Evolutionary conservation across 2,329 filamentous ascomycete species (phyloP).

Genomic region (Neurospora sp.): DNA sequence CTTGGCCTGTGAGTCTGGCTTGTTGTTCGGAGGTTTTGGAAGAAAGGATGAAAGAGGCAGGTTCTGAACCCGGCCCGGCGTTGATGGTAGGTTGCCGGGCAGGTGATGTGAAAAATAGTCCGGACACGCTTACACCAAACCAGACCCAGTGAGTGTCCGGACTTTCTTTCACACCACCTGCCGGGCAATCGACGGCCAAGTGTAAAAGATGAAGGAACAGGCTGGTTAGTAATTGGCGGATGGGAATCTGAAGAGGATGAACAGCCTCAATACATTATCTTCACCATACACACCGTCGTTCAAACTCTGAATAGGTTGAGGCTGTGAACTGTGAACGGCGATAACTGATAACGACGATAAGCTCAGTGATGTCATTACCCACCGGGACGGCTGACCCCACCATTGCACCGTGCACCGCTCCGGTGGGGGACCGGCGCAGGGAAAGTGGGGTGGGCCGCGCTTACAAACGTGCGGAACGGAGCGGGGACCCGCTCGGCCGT

Average conservation of each 20-base stretch:
- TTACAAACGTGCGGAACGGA: not conserved
- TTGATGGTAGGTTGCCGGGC: not conserved
- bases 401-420: not conserved
- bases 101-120: too few species aligned
- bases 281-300: not conserved
- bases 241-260: not conserved
- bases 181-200: not conserved
- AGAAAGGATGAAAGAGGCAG: not conserved
- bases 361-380: not conserved
- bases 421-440: not conserved
- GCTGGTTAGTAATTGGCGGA: not conserved
- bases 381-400: not conserved
- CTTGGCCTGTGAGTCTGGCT: not conserved
- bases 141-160: too few species aligned
- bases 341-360: not conserved
- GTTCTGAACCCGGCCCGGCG: slow-evolving; percentile 15
- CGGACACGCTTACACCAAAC: too few species aligned
- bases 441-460: not conserved
- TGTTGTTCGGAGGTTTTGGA: not conserved
- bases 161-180: too few species aligned
- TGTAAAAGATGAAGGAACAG: not conserved
- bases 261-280: not conserved
- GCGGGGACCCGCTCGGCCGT: not conserved
- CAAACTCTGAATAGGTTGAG: not conserved
- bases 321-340: not conserved